Evolutionary conservation across 306 rosid genomes (phyloP), one percentile per base, ranked within the genome.

Genomic region (Fragaria nilgerrensis): DNA sequence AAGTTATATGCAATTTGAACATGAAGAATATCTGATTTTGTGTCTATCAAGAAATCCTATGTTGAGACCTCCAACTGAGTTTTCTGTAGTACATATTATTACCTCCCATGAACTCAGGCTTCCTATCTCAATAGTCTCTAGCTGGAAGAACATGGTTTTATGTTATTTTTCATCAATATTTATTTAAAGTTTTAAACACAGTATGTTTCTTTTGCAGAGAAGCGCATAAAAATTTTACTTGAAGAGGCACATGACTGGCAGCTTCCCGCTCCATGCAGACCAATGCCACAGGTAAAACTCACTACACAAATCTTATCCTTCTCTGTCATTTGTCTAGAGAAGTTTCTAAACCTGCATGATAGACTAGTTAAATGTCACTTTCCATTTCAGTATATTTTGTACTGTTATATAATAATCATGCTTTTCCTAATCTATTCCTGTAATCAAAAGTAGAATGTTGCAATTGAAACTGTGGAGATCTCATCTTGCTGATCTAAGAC

Each of bases 201-300:
- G 34, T 32, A 45, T 45, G 50, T 32, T 45, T 47, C 52, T 47
- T 47, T 47, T 13, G 17, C 52, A 47, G 52, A 47, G 52, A 47
- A 16, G 15, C 52, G 5, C 17, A 47, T 13, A 47, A 13, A 47
- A 47, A 14, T 47, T 14, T 14, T 47, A 47, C 52, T 14, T 47
- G 52, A 47, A 14, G 19, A 47, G 16, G 52, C 52, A 48, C 52
- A 15, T 15, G 53, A 48, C 19, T 15, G 53, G 53, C 3, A 48
- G 52, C 52, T 13, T 47, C 19, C 19, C 1, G 4, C 52, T 47
- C 52, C 52, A 13, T 13, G 52, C 19, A 47, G 13, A 4, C 52
- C 16, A 14, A 47, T 13, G 15, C 52, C 17, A 47, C 52, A 86
- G 96, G 98, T 94, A 79, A 59, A 61, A 29, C 75, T 48, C 68